phyloP scores from a whole-genome alignment of 129 eudicot genomes.

The Artemisia tridentata region DNA sequence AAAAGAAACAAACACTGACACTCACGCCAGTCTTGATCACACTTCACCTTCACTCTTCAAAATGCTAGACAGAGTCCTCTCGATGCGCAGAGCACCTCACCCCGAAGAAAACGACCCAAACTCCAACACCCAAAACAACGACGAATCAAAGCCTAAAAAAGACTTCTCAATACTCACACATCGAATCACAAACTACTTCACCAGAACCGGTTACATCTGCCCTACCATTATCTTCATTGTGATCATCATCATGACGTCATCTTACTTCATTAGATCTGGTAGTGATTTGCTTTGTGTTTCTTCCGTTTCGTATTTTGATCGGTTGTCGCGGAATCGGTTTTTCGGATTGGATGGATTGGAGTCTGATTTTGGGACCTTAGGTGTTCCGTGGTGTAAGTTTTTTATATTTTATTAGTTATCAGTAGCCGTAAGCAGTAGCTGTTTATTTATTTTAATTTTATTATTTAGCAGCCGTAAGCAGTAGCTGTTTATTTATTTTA shows the following conservation, averaged over 20 bases:
- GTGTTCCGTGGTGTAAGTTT: slow-evolving; percentile 91
- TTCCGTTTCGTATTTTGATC: slow-evolving; percentile 59
- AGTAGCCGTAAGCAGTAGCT: too few relatives aligned
- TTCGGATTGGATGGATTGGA: slow-evolving; percentile 76
- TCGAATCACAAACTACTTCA: slow-evolving; percentile 47
- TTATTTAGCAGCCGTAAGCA: background rate
- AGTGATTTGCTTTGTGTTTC: slow-evolving; percentile 58
- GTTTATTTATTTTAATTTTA: too few relatives aligned
- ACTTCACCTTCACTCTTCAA: background rate
- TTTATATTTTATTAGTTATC: slow-evolving; percentile 17
- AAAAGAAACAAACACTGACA: background rate
- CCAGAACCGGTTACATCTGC: slow-evolving; percentile 62
- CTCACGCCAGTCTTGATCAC: background rate
- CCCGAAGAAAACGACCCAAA: slow-evolving; percentile 36
- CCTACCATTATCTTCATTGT: slow-evolving; percentile 35
- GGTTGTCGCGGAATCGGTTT: slow-evolving; percentile 49
- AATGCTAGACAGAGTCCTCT: slow-evolving; percentile 64
- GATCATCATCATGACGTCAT: slow-evolving; percentile 31
- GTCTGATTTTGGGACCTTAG: slow-evolving; percentile 83
- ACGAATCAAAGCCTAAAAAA: slow-evolving; percentile 74
- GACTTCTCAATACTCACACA: slow-evolving; percentile 42
- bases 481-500: too few relatives aligned
- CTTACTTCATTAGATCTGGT: slow-evolving; percentile 42
- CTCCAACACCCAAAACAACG: too few relatives aligned
- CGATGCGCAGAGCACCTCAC: slow-evolving; percentile 62